Evolutionary conservation across 192 early-diverging fungal genomes (phyloP).

Genomic region (Dispira simplex): DNA sequence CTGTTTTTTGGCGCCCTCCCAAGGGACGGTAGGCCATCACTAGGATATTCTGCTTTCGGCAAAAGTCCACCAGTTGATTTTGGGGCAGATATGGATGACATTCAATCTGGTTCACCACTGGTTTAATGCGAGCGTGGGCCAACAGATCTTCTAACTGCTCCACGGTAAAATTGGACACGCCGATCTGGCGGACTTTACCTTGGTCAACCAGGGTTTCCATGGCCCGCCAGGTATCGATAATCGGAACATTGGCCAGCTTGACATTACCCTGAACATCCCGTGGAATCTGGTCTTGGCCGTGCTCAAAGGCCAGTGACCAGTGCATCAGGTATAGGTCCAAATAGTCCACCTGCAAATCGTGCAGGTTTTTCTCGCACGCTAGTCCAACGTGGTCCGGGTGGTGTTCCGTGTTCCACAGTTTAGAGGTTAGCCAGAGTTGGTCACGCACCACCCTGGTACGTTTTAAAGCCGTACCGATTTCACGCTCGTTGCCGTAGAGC

Average conservation of each 20-base stretch:
- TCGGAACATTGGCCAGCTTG: conserved; percentile 18
- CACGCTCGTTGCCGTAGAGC: conserved; percentile 15
- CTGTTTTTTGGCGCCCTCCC: conserved; percentile 26
- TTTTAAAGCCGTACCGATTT: conserved; percentile 14
- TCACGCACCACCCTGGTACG: conserved; percentile 26
- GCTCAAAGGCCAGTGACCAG: conserved; percentile 35
- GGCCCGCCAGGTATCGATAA: conserved; percentile 34
- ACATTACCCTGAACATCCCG: conserved; percentile 17
- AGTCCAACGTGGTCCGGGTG: conserved; percentile 38
- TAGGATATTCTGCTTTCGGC: conserved; percentile 44
- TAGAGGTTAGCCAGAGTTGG: conserved; percentile 64
- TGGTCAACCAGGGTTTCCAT: conserved; percentile 31
- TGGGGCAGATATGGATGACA: conserved; percentile 46
- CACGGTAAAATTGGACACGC: conserved; percentile 49
- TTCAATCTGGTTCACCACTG: conserved; percentile 78
- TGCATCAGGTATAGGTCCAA: conserved; percentile 73
- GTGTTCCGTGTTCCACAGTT: conserved; percentile 55
- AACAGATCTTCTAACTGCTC: conserved; percentile 38
- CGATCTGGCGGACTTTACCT: conserved; percentile 39
- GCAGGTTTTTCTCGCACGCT: conserved; percentile 38
- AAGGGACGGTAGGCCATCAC: conserved; percentile 78
- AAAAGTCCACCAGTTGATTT: conserved; percentile 50
- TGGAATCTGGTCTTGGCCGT: conserved; percentile 11
- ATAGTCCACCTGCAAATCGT: conserved; percentile 50
- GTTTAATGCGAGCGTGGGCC: conserved; percentile 27